Base-by-base conservation (phyloP, 2,329 filamentous ascomycete species). In the Biscogniauxia mediterranea region DNA sequence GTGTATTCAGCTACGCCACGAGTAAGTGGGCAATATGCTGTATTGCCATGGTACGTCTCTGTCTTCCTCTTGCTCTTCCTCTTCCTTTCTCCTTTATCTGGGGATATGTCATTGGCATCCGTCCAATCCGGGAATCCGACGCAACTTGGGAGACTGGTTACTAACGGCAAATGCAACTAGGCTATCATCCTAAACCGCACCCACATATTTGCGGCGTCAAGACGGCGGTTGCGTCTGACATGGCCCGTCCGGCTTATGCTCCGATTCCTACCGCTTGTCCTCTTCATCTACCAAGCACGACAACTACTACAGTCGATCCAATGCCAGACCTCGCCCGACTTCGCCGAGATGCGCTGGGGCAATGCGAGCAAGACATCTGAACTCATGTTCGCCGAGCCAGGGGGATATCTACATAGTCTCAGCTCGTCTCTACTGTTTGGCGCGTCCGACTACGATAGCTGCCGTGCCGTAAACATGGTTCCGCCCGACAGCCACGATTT, bases 21-120 rank as follows among this genome's bases (percentile, higher is more conserved):
- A 96, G 92, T 76, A 90, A 90, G 75, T 98, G 95, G 95, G 93
- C 94, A 0, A 79, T 98, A 61, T 88, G 89, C 57, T 97, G 93
- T 69, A 88, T 98, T 69, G 86, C 89, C 46, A 91, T 94, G 82
- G 71, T 72, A 83, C 85, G 74, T 75, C 79, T 23, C 5, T n/a
- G n/a, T 23, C 23, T 23, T 23, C 23, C 23, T 23, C 23, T 23
- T 23, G 2, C 23, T 23, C 23, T 23, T 23, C 23, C 23, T 23
- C 23, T 23, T 6, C 7, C 28, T 32, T 6, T 32, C 28, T 32
- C 28, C 26, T 28, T 28, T 28, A 4, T 28, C 26, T 5, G 8
- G 15, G 6, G 7, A 21, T 25, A 20, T 23, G 25, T 53, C 20
- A 6, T 20, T 25, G 11, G 15, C 15, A 32, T 21, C 51, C 53